Evolutionary conservation across 225 moss, liverwort and hornwort species (phyloP).

Genomic region (Polytrichum formosum): DNA sequence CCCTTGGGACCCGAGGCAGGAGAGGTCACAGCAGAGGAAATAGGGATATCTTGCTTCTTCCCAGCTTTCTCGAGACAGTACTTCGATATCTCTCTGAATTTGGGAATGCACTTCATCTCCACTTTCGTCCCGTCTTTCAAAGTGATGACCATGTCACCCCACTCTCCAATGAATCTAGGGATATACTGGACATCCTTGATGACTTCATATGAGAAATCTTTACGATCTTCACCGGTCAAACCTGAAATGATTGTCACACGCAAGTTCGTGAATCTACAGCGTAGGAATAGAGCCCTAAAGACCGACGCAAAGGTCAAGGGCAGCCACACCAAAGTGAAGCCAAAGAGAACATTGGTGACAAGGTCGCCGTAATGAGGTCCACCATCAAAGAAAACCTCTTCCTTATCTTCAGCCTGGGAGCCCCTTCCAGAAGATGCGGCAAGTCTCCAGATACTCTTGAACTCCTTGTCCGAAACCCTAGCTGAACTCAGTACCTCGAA

Average conservation of each 20-base stretch:
- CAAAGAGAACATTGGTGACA: constrained; percentile 47
- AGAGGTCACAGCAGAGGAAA: constrained; percentile 15
- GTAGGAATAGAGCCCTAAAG: constrained; percentile 47
- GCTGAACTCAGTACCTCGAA: background rate
- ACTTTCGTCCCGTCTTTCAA: constrained; percentile 56
- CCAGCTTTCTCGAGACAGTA: constrained; percentile 48
- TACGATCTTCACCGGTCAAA: constrained; percentile 52
- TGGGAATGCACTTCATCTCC: constrained; percentile 51
- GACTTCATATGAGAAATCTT: constrained; percentile 60
- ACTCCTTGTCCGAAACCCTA: constrained; percentile 6
- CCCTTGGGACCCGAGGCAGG: constrained; percentile 21
- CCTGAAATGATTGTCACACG: constrained; percentile 57
- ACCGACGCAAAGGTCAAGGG: constrained; percentile 52
- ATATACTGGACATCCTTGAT: constrained; percentile 55
- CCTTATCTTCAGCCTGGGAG: constrained; percentile 13
- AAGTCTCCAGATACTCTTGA: constrained; percentile 5
- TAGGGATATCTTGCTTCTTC: constrained; percentile 23
- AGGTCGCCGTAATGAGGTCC: constrained; percentile 64
- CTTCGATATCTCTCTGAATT: constrained; percentile 54
- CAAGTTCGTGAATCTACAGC: constrained; percentile 58
- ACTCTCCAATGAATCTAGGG: constrained; percentile 68
- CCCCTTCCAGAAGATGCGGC: constrained; percentile 12
- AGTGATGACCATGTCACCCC: constrained; percentile 61
- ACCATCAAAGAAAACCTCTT: constrained; percentile 62
- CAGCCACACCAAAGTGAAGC: constrained; percentile 62